Evolutionary conservation across 2,329 filamentous ascomycete species (phyloP), one percentile per base, ranked within the genome.

Genomic region (Aspergillus pseudotamarii): DNA sequence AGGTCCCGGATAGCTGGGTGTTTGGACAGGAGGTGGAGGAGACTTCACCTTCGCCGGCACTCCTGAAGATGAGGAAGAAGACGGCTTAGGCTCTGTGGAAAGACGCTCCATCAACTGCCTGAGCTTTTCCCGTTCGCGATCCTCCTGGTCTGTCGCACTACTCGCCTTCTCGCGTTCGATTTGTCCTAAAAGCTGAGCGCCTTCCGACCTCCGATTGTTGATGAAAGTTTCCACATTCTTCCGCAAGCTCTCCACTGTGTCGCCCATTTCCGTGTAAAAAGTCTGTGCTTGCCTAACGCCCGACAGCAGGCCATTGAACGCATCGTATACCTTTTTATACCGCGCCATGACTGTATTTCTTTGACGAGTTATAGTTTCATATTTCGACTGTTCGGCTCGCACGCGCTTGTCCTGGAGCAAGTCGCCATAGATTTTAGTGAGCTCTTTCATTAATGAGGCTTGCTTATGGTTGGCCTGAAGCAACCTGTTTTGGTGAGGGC

Each of bases 151-250:
- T n/a, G 79, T 79, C 26, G 81, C 80, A 43, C 81, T 89, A 57
- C 85, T 87, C 5, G 87, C 85, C 71, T 90, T 90, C 57, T 91
- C 88, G 69, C 91, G 89, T 77, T 97, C 93, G 66, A 99, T 99
- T 70, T 93, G 91, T 69, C 88, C 89, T 41, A 99, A 86, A 6
- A 99, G 85, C 75, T 97, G 92, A 0, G 93, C 92, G 4, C 95
- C 95, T 81, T 99, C 95, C 0, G 92, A 90, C 64, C 94, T 85
- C 58, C 95, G 88, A 77, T 99, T 99, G 81, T 93, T 96, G 68
- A 99, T 94, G 79, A 99, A 99, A 0, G 91, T 91, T 68, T 98
- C 94, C 1, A 99, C 95, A 71, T 99, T 99, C 85, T 97, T 95
- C 71, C 93, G 89, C 46, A 97, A 82, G 74, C 92, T 97, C 68